Evolutionary conservation across 768 basidiomycete genomes (phyloP).

Genomic region (Psilocybe cyanescens): DNA sequence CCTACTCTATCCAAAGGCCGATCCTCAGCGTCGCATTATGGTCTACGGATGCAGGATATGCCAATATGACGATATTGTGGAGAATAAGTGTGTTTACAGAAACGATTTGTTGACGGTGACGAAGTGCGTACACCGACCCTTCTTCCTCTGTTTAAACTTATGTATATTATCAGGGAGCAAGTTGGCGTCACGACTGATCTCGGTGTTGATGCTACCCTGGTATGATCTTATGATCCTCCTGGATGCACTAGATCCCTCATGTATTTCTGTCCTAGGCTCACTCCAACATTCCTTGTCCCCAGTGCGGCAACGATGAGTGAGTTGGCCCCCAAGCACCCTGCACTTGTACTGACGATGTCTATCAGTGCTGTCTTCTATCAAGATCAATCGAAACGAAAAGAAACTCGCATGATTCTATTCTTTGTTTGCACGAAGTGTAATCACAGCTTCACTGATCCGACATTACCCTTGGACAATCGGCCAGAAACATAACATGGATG

Average conservation of each 20-base stretch:
- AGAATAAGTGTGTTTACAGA: conserved; percentile 89
- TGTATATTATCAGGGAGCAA: conserved; percentile 70
- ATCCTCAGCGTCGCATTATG: conserved; percentile 82
- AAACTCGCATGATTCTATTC: conserved; percentile 94
- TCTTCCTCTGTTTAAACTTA: neutral
- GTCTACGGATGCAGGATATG: conserved; percentile 94
- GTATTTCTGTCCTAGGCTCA: conserved; percentile 61
- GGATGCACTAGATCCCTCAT: neutral
- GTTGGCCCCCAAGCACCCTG: conserved; percentile 28
- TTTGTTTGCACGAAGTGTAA: conserved; percentile 88
- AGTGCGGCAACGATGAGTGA: conserved; percentile 83
- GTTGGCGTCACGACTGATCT: conserved; percentile 90
- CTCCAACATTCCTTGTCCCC: conserved; percentile 81
- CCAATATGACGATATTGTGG: conserved; percentile 79
- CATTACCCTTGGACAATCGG: conserved; percentile 49
- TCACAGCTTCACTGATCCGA: conserved; percentile 74
- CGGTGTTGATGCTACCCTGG: conserved; percentile 88
- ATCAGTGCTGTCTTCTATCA: conserved; percentile 92
- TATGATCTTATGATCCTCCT: conserved; percentile 31
- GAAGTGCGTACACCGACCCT: conserved; percentile 56
- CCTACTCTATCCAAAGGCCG: conserved; percentile 91
- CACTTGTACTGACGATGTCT: conserved; percentile 7
- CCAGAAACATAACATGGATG: conserved; percentile 24
- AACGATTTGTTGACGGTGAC: conserved; percentile 94
- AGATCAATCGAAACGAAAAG: conserved; percentile 96